Evolutionary conservation across 768 basidiomycete genomes (phyloP).

Genomic region (Boletellus sp.): DNA sequence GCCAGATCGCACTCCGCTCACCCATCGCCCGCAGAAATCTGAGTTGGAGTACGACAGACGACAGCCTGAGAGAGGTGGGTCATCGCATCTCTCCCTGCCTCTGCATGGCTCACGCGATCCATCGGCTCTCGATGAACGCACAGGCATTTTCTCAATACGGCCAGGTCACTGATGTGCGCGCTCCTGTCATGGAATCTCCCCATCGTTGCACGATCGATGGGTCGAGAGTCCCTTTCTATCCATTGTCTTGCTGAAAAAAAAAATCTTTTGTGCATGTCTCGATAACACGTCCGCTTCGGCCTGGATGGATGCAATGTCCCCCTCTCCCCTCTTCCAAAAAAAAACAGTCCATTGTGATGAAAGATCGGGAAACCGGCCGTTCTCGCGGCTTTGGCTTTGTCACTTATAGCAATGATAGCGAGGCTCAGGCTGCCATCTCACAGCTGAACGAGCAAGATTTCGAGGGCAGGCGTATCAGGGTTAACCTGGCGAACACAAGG

Average conservation of each 20-base stretch:
- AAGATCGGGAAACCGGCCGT: slow-evolving; percentile 55
- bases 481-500: slow-evolving; percentile 39
- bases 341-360: slow-evolving; percentile 35
- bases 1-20: not conserved
- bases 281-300: slow-evolving; percentile 6
- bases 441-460: slow-evolving; percentile 49
- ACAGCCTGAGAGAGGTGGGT: slow-evolving; percentile 21
- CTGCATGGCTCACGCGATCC: slow-evolving; percentile 5
- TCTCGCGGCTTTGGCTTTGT: slow-evolving; percentile 59
- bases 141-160: slow-evolving; percentile 46
- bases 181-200: slow-evolving; percentile 29
- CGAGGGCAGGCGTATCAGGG: slow-evolving; percentile 52
- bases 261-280: slow-evolving; percentile 20
- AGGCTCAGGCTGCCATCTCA: slow-evolving; percentile 46
- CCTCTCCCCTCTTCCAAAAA: too few relatives aligned
- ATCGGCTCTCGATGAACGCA: slow-evolving; percentile 6
- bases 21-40: slow-evolving; percentile 22
- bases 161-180: slow-evolving; percentile 48
- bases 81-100: not conserved
- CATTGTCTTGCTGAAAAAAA: slow-evolving; percentile 24
- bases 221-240: slow-evolving; percentile 23
- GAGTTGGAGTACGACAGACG: slow-evolving; percentile 34
- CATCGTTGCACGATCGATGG: slow-evolving; percentile 30
- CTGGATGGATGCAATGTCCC: slow-evolving; percentile 6
- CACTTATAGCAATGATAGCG: slow-evolving; percentile 28